Conservation (phyloP, 108 stramenopile species). For the Cylindrotheca fusiformis region DNA sequence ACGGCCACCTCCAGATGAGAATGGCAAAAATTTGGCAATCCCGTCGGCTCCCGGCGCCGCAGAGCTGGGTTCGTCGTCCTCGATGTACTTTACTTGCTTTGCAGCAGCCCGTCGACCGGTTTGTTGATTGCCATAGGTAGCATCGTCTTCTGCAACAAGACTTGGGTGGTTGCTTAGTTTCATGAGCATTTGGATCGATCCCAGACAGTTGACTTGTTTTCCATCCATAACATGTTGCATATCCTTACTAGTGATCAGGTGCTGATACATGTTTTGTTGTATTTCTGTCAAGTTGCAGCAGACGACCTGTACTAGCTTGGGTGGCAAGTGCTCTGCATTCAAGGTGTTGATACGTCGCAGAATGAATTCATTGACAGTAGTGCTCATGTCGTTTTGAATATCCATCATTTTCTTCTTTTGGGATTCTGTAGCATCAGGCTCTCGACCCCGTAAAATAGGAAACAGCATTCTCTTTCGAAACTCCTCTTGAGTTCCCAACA, state of each 20-base stretch:
- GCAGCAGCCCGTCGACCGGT: conserved; percentile 48
- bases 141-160: conserved; percentile 77
- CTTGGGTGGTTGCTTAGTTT: conserved; percentile 95
- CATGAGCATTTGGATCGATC: conserved; percentile 94
- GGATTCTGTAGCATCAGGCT: conserved; percentile 92
- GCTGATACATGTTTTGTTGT: conserved; percentile 95
- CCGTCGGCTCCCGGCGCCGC: conserved; percentile 82
- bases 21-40: conserved; percentile 78
- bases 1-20: conserved; percentile 46
- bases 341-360: conserved; percentile 94
- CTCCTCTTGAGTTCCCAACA: conserved; percentile 87
- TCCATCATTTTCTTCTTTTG: conserved; percentile 82
- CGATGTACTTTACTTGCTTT: conserved; percentile 68
- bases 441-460: conserved; percentile 91
- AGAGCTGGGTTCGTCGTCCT: conserved; percentile 50
- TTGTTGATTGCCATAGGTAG: conserved; percentile 27
- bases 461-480: conserved; percentile 75
- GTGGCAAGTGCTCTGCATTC: conserved; percentile 96
- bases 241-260: conserved; percentile 86
- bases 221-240: conserved; percentile 95
- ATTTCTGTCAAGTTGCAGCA: conserved; percentile 95
- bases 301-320: conserved; percentile 98
- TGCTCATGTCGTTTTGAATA: conserved; percentile 88
- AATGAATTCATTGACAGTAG: conserved; percentile 94
- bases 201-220: conserved; percentile 95